These are phyloP conservation scores for Leucogyrophana mollusca DNA, from an alignment of 768 basidiomycete species.

Conservation along the genomic window DNA sequence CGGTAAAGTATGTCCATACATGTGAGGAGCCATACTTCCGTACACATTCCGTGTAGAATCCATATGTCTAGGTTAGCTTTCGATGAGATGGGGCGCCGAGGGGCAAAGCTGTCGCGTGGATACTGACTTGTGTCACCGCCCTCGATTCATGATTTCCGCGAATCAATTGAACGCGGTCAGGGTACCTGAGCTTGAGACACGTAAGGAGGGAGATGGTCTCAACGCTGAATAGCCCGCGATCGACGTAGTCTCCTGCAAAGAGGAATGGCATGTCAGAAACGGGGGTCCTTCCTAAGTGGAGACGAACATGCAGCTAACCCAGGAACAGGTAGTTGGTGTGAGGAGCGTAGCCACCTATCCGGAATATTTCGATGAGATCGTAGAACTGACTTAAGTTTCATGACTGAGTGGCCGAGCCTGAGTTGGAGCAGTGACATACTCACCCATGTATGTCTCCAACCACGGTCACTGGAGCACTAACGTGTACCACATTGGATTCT, in stretches of 20 bases:
- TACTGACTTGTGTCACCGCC: slow-evolving; percentile 93
- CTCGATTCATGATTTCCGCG: slow-evolving; percentile 97
- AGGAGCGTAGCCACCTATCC: slow-evolving; percentile 96
- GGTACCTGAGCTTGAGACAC: slow-evolving; percentile 95
- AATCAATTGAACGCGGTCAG: slow-evolving; percentile 94
- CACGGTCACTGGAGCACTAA: slow-evolving; percentile 95
- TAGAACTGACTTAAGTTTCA: slow-evolving; percentile 86
- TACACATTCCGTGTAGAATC: slow-evolving; percentile 98
- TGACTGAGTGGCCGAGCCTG: slow-evolving; percentile 31
- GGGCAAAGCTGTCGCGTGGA: slow-evolving; percentile 9
- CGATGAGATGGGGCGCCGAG: neutral
- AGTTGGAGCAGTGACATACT: slow-evolving; percentile 32
- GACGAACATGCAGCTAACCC: slow-evolving; percentile 50
- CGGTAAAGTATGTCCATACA: slow-evolving; percentile 99
- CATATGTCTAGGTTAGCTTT: slow-evolving; percentile 73
- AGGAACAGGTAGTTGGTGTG: slow-evolving; percentile 98
- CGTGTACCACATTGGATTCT: slow-evolving; percentile 97
- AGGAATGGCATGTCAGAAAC: slow-evolving; percentile 3
- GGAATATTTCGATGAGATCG: slow-evolving; percentile 98
- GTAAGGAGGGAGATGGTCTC: slow-evolving; percentile 97
- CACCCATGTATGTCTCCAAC: slow-evolving; percentile 99
- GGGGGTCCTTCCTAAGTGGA: neutral
- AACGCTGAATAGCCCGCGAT: slow-evolving; percentile 95
- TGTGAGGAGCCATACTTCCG: slow-evolving; percentile 94
- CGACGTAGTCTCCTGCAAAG: slow-evolving; percentile 90